Evolutionary conservation across 139 green algal genomes (phyloP).

Genomic region (Picochlorum costavermella): DNA sequence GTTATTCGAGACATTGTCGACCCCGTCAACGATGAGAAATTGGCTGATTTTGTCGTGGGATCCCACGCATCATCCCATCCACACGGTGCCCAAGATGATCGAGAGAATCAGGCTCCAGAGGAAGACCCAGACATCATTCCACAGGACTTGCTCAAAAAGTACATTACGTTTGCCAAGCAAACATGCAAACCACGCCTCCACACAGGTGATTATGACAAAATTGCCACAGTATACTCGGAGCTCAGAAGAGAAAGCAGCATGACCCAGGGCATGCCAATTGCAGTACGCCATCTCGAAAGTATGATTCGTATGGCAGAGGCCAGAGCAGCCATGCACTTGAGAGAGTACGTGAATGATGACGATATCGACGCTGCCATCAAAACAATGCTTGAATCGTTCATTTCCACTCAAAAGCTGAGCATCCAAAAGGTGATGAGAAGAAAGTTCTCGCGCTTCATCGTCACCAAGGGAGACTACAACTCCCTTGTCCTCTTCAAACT

Average conservation of each 20-base stretch:
- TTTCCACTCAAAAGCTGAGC: slow-evolving; percentile 90
- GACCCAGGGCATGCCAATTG: slow-evolving; percentile 91
- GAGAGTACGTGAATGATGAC: slow-evolving; percentile 71
- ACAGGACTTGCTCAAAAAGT: slow-evolving; percentile 93
- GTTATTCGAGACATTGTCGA: slow-evolving; percentile 96
- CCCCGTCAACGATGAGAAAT: slow-evolving; percentile 73
- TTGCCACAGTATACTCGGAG: slow-evolving; percentile 71
- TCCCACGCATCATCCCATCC: slow-evolving; percentile 77
- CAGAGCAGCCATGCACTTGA: slow-evolving; percentile 90
- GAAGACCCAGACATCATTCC: slow-evolving; percentile 57
- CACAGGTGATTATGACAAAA: slow-evolving; percentile 60
- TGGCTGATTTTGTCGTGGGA: slow-evolving; percentile 91
- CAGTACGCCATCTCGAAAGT: slow-evolving; percentile 92
- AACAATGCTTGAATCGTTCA: slow-evolving; percentile 91
- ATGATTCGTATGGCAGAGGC: slow-evolving; percentile 98
- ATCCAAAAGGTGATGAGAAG: slow-evolving; percentile 79
- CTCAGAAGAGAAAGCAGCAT: slow-evolving; percentile 59
- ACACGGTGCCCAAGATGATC: slow-evolving; percentile 14
- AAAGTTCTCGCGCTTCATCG: slow-evolving; percentile 63
- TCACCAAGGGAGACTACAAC: slow-evolving; percentile 86
- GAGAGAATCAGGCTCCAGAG: slow-evolving; percentile 7
- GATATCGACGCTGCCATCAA: slow-evolving; percentile 78
- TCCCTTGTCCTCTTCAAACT: slow-evolving; percentile 69
- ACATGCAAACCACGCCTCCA: slow-evolving; percentile 61
- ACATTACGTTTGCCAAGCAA: slow-evolving; percentile 93